Base-by-base conservation (phyloP, 2,329 filamentous ascomycete genomes). In the Colletotrichum filicis region DNA sequence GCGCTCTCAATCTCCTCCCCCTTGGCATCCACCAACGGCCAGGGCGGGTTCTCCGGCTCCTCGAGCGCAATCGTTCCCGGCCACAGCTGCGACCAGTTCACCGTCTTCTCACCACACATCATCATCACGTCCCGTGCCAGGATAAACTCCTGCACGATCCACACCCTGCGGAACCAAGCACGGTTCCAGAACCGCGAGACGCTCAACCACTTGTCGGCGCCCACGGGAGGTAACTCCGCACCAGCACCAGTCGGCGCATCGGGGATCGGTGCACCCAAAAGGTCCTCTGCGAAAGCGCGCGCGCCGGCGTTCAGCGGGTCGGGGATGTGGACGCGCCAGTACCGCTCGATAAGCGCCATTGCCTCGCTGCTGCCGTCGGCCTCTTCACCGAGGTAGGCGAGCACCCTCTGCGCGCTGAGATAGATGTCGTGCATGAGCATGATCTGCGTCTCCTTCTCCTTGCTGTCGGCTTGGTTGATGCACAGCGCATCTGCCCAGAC, bases 331-430 rank as follows among this genome's bases (percentile, higher is more conserved):
- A 66, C 60, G 35, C 68, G 71, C 71, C 71, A 72, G 68, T 72
- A 74, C 32, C 9, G 35, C 63, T 72, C 68, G 30, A 74, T 74
- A 62, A 74, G 16, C 32, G 62, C 71, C 28, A 74, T 55, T 2
- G 71, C 71, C 46, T 58, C 68, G 28, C 22, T 16, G 68, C 71
- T 74, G 61, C 57, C 71, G 14, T 72, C 71, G 19, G 71, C 71
- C 53, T 74, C 63, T 5, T 58, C 58, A 2, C 80, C 80, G 3
- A 82, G 75, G 77, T 80, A 82, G 5, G 80, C 74, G 22, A 82
- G 59, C 1, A 78, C 74, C 53, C 64, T 75, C 2, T 58, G 52
- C 24, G 77, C 79, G 7, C 58, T 64, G 0, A 75, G 75, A 71
- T 80, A 82, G 22, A 77, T 65, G 63, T 75, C 68, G 22, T 68